Base-by-base conservation (phyloP, 2,329 filamentous ascomycete species). In the Pseudocercospora macadamiae region DNA sequence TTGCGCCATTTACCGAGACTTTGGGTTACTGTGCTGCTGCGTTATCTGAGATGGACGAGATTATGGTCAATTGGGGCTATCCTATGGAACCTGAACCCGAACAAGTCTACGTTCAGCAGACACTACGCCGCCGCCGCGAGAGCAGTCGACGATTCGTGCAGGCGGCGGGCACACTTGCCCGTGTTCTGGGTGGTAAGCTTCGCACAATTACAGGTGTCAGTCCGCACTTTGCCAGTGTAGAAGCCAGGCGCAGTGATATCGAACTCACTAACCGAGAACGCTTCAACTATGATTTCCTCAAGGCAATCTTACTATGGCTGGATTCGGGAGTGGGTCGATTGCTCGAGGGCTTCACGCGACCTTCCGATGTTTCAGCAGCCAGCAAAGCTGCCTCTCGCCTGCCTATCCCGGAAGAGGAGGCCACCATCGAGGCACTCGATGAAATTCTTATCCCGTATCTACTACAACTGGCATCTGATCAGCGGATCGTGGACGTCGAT, bases 251-350 rank as follows among this genome's bases (percentile, higher is more conserved):
- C 76, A 83, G 68, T 70, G 79, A 64, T 67, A 70, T 56, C 53
- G 68, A 30, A 18, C 67, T 77, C 18, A 67, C 76, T 10, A 64
- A 65, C 6, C 73, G 77, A 18, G 78, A 83, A 44, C 80, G 81
- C 12, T 88, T 88, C 67, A 79, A 79, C n/a, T 87, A 86, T 64
- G 85, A 88, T 63, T 88, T 88, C 64, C 65, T 88, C 23, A 86
- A 84, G 68, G 84, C 85, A 1, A 85, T 88, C 42, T 67, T 86
- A 2, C 75, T 87, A 1, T 88, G 85, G 83, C 73, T 88, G 2
- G 82, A 85, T 55, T 84, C 83, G 30, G 86, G 86, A 8, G 74
- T 83, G 12, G 75, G 79, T 7, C 78, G 78, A 25, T 70, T 88
- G 8, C 70, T 87, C 2, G 76, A 82, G 58, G 84, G 82, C 0